Percentiles rank a stretch among this genome's conserved stretches.
Evolutionary conservation across 2,329 filamentous ascomycete species (phyloP).

Genomic region (Monilinia aucupariae): DNA sequence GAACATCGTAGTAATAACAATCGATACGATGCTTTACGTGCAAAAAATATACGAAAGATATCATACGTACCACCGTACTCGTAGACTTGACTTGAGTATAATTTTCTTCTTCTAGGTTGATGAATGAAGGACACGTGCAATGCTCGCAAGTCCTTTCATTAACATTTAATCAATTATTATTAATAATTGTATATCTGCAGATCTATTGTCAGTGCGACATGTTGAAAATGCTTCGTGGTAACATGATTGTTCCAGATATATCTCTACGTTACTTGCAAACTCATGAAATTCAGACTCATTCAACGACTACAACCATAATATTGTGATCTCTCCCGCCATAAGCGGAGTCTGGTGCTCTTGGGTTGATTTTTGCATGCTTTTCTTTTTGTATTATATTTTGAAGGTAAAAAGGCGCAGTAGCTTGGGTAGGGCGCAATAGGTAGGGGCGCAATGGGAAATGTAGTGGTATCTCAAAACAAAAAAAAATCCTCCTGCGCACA

Average conservation of each 20-base stretch:
- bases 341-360: not conserved
- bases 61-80: too few relatives aligned
- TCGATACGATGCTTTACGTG: too few relatives aligned
- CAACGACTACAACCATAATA: not conserved
- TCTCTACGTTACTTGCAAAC: not conserved
- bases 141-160: too few relatives aligned
- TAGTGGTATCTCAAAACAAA: slow-evolving; percentile 7
- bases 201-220: too few relatives aligned
- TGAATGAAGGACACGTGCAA: too few relatives aligned
- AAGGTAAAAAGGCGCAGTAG: not conserved
- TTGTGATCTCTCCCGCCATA: not conserved
- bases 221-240: too few relatives aligned
- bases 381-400: not conserved
- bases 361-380: not conserved
- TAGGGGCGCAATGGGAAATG: slow-evolving; percentile 8
- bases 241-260: not conserved
- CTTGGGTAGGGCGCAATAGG: slow-evolving; percentile 4
- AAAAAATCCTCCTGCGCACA: not conserved
- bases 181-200: too few relatives aligned
- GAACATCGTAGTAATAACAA: too few relatives aligned
- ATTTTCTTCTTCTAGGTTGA: too few relatives aligned
- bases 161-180: too few relatives aligned
- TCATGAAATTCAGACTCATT: not conserved
- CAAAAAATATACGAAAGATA: too few relatives aligned
- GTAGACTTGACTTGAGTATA: too few relatives aligned